Evolutionary conservation across 768 basidiomycete species (phyloP), one percentile per base, ranked within the genome.

Genomic region (Boletus eberwhitei): DNA sequence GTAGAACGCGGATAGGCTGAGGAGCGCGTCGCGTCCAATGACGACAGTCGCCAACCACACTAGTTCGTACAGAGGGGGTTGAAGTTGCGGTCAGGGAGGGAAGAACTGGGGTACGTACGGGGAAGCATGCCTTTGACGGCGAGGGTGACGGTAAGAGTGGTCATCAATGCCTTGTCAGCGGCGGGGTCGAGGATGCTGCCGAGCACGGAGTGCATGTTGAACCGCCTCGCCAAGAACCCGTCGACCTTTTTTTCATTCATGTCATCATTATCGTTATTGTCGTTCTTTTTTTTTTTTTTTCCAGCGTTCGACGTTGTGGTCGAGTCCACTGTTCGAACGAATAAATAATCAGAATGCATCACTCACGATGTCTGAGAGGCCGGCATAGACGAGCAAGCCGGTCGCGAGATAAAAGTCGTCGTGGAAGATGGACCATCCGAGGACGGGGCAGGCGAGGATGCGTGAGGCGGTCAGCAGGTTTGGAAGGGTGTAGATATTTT

Each of bases 111-210:
- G 29, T 8, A 77, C 85, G 58, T 59, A 95, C 95, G 60, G 9
- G 96, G 96, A 21, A 99, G 75, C 60, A 96, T 75, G 21, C 83
- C 86, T 59, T 90, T 87, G 79, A 88, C 82, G 0, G 93, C 84
- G 57, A 99, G 74, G 1, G 93, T 88, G 44, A 94, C 74, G 0
- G 91, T 92, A 64, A 99, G 75, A 1, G 95, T 98, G 2, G 97
- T 96, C 88, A 99, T 89, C 40, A 99, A 75, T 12, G 84, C 79
- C 72, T 99, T 99, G 79, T 99, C 97, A 3, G 97, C 97, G 0
- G 96, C 93, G 13, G 97, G 97, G 69, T 99, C 97, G 13, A 99
- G 79, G 53, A 98, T 93, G 9, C 91, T 90, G 19, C 97, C 97
- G 19, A 98, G 78, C n/a, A 98, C 93, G 13, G 91, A 85, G 49